Evolutionary conservation across 257 asterid genomes (phyloP).

Genomic region (Oldenlandia corymbosa): DNA sequence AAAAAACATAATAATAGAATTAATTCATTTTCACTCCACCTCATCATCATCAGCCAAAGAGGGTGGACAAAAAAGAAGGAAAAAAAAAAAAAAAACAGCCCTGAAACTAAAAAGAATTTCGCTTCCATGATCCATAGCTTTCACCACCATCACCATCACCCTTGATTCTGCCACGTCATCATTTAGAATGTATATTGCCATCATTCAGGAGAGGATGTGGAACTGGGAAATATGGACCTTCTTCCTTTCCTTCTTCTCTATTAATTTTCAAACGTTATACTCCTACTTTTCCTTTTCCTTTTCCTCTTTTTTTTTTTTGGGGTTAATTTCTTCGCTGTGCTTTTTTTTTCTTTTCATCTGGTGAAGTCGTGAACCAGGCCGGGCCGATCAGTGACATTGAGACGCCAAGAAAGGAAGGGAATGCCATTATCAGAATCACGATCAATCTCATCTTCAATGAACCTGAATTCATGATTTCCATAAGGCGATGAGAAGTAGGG

Average conservation of each 20-base stretch:
- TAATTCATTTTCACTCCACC: conserved; percentile 79
- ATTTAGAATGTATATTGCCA: not conserved
- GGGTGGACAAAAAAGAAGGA: too few relatives aligned
- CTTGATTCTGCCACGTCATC: conserved; percentile 7
- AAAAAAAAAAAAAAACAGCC: conserved; percentile 31
- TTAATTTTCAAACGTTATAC: too few relatives aligned
- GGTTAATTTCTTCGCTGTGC: not conserved
- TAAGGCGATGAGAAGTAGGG: conserved; percentile 31
- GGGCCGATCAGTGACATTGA: conserved; percentile 64
- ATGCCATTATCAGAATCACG: conserved; percentile 46
- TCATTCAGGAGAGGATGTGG: not conserved
- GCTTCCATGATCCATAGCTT: conserved; percentile 24
- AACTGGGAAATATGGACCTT: not conserved
- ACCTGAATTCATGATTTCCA: conserved; percentile 48
- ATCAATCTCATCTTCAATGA: conserved; percentile 52
- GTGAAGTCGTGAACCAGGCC: conserved; percentile 69
- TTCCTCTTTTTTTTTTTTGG: too few relatives aligned
- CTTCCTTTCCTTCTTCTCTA: conserved; percentile 5
- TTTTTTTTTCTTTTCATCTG: conserved; percentile 21
- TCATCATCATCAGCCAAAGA: conserved; percentile 10
- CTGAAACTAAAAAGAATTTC: conserved; percentile 43
- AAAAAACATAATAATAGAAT: conserved; percentile 56
- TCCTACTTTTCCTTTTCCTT: too few relatives aligned
- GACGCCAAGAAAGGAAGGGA: conserved; percentile 72
- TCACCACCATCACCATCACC: conserved; percentile 31